phyloP scores from a whole-genome alignment of 352 stramenopile genomes.

The Phytophthora capsici region DNA sequence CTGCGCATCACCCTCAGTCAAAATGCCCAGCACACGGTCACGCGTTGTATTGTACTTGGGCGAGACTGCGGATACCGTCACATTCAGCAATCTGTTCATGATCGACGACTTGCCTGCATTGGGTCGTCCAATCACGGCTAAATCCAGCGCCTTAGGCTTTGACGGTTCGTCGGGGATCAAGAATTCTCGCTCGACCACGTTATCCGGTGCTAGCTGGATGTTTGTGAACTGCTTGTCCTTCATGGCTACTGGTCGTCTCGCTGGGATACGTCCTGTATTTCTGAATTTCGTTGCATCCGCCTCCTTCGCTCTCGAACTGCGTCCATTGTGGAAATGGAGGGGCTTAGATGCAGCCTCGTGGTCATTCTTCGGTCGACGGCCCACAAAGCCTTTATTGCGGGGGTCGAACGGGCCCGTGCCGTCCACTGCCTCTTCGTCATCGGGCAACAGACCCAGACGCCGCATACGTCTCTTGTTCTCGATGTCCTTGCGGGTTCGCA shows the following conservation, averaged over 20 bases:
- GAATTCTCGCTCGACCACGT: constrained; percentile 75
- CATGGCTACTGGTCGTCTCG: constrained; percentile 48
- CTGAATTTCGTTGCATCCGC: constrained; percentile 18
- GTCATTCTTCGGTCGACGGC: constrained; percentile 11
- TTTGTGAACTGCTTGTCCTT: constrained; percentile 81
- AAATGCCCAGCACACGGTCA: constrained; percentile 78
- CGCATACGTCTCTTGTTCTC: constrained; percentile 71
- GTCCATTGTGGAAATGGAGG: constrained; percentile 28
- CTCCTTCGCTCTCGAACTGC: constrained; percentile 25
- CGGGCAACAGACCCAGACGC: constrained; percentile 55
- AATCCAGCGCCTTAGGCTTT: constrained; percentile 68
- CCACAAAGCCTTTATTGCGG: constrained; percentile 35
- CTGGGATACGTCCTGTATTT: constrained; percentile 25
- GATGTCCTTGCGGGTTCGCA: constrained; percentile 50
- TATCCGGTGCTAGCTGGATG: constrained; percentile 61
- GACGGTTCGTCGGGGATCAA: constrained; percentile 76
- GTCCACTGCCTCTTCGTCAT: constrained; percentile 45
- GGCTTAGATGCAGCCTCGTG: constrained; percentile 16
- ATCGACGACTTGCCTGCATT: constrained; percentile 91
- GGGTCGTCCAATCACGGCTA: constrained; percentile 85
- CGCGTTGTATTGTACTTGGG: constrained; percentile 91
- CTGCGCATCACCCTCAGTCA: constrained; percentile 77
- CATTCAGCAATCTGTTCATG: constrained; percentile 79
- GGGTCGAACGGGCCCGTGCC: constrained; percentile 16
- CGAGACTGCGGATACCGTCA: constrained; percentile 86